A percentile compares a stretch with the other conserved stretches of the same genome.
These are phyloP conservation scores for Pseudogymnoascus pannorum DNA, from an alignment of 2,329 filamentous ascomycete genomes.

Conservation along the genomic window DNA sequence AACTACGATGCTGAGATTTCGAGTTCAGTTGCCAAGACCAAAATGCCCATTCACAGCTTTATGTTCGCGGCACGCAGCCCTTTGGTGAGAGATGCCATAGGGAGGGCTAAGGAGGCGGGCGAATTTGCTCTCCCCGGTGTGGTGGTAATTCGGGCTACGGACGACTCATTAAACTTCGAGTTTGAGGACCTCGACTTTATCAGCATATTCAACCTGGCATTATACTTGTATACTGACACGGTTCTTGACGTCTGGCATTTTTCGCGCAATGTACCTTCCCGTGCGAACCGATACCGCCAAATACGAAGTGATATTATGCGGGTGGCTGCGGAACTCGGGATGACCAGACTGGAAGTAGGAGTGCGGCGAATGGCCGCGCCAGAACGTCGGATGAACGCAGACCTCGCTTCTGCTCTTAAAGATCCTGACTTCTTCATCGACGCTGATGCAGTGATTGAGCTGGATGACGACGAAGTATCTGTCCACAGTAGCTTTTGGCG, in stretches of 20 bases:
- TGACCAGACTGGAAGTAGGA: slow-evolving; percentile 66
- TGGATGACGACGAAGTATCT: slow-evolving; percentile 63
- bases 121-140: slow-evolving; percentile 52
- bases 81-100: slow-evolving; percentile 55
- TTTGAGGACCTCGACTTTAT: slow-evolving; percentile 69
- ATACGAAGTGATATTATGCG: slow-evolving; percentile 84
- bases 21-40: slow-evolving; percentile 8
- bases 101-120: slow-evolving; percentile 47
- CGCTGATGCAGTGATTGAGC: slow-evolving; percentile 70
- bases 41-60: slow-evolving; percentile 77
- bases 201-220: slow-evolving; percentile 68
- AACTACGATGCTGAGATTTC: slow-evolving; percentile 20
- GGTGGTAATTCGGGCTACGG: slow-evolving; percentile 47
- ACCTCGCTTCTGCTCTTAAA: slow-evolving; percentile 62
- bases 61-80: slow-evolving; percentile 68
- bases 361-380: slow-evolving; percentile 67
- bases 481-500: slow-evolving; percentile 77
- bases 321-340: slow-evolving; percentile 62
- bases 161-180: slow-evolving; percentile 50
- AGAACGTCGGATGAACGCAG: slow-evolving; percentile 54
- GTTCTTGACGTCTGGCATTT: slow-evolving; percentile 84
- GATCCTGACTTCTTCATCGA: slow-evolving; percentile 68
- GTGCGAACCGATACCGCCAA: slow-evolving; percentile 69
- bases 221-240: slow-evolving; percentile 75
- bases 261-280: slow-evolving; percentile 50